These are phyloP conservation scores for Bacidia rubella DNA, from an alignment of 495 filamentous ascomycete species.

Conservation along the genomic window DNA sequence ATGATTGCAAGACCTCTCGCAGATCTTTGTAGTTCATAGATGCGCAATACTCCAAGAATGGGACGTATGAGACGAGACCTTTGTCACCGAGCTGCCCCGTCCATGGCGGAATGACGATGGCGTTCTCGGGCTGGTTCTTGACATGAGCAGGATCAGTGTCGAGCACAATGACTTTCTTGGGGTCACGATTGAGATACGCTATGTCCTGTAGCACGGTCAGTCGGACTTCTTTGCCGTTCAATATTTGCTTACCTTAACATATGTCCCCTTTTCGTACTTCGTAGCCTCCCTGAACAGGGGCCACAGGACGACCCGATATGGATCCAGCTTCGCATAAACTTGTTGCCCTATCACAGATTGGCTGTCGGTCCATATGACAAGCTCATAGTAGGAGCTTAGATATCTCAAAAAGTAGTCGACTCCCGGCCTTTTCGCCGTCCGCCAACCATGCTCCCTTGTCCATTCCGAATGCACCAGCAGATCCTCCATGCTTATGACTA, in stretches of 20 bases:
- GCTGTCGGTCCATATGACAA: slow-evolving; percentile 85
- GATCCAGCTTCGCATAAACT: slow-evolving; percentile 83
- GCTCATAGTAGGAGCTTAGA: slow-evolving; percentile 90
- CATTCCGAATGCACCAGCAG: slow-evolving; percentile 88
- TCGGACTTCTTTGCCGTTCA: no score
- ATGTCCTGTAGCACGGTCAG: slow-evolving; percentile 50
- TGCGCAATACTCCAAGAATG: slow-evolving; percentile 90
- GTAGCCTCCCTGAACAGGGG: slow-evolving; percentile 91
- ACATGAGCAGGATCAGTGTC: slow-evolving; percentile 75
- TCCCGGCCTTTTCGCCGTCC: slow-evolving; percentile 86
- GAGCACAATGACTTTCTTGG: slow-evolving; percentile 85
- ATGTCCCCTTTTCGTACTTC: slow-evolving; percentile 85
- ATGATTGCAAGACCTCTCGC: slow-evolving; percentile 71
- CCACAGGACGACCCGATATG: slow-evolving; percentile 92
- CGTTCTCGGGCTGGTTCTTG: slow-evolving; percentile 79
- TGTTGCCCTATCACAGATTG: slow-evolving; percentile 72
- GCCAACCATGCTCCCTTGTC: slow-evolving; percentile 87
- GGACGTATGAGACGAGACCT: slow-evolving; percentile 74
- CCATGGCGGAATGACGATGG: slow-evolving; percentile 84
- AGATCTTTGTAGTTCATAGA: slow-evolving; percentile 85
- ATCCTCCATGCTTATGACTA: slow-evolving; percentile 87
- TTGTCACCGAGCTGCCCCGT: slow-evolving; percentile 67
- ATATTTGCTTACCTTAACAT: slow-evolving; percentile 69
- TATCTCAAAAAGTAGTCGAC: slow-evolving; percentile 96
- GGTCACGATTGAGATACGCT: slow-evolving; percentile 86